These are phyloP conservation scores for Prunus campanulata DNA, from an alignment of 306 rosid species.

Conservation along the genomic window DNA sequence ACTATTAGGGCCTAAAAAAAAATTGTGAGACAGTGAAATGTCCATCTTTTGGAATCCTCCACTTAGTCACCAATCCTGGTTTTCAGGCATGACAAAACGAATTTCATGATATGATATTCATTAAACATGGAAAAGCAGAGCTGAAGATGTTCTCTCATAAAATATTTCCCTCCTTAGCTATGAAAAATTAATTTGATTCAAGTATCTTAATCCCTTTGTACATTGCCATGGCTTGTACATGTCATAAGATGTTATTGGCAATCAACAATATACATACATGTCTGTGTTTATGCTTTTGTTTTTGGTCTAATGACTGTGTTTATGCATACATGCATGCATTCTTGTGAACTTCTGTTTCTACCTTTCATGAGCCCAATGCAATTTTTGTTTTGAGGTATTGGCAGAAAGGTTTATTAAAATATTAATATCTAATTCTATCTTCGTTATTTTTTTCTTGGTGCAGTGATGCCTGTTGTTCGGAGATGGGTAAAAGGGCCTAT, in stretches of 20 bases:
- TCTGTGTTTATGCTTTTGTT: not conserved
- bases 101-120: not conserved
- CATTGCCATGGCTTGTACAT: not conserved
- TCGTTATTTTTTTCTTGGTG: conserved; percentile 26
- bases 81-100: not conserved
- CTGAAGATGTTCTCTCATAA: not conserved
- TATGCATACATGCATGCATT: not conserved
- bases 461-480: conserved; percentile 85
- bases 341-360: not conserved
- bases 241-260: not conserved
- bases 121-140: not conserved
- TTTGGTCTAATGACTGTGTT: too few species aligned
- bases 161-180: not conserved
- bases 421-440: not conserved
- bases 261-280: not conserved
- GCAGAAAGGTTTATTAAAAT: not conserved
- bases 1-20: too few species aligned
- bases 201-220: not conserved
- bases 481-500: conserved; percentile 76
- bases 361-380: not conserved
- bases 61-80: not conserved
- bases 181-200: not conserved
- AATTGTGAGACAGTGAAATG: not conserved
- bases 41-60: not conserved
- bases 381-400: not conserved